These are phyloP conservation scores for Blastobotrys malaysiensis DNA, from an alignment of 1,139 yeast species.

Conservation along the genomic window DNA sequence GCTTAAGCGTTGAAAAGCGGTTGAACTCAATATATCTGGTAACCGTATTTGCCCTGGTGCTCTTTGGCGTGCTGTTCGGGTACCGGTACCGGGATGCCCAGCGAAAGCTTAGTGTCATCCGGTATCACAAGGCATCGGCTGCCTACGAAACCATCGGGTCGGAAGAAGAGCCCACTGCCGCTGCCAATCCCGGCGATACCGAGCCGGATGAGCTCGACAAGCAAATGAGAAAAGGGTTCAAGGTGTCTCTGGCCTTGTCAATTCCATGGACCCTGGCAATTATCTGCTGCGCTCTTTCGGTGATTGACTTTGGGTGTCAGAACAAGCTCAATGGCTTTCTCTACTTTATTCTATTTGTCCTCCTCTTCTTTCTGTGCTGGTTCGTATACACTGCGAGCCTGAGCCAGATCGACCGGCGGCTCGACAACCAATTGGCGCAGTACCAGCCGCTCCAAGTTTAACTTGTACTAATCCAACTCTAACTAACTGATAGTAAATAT, in stretches of 20 bases:
- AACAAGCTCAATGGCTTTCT: constrained; percentile 6
- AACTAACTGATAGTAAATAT: neutral
- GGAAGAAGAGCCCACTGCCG: neutral
- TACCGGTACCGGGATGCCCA: neutral
- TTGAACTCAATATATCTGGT: neutral
- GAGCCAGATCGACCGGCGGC: neutral
- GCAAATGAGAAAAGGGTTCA: neutral
- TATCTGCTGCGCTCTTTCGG: constrained; percentile 3
- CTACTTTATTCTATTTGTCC: constrained; percentile 1
- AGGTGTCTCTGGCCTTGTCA: neutral
- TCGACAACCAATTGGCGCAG: neutral
- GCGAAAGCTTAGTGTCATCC: neutral
- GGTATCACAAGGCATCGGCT: neutral
- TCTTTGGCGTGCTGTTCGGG: neutral
- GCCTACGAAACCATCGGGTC: neutral
- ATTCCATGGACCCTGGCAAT: constrained; percentile 4
- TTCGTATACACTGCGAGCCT: neutral
- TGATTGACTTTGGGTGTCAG: constrained; percentile 5
- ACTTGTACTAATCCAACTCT: neutral
- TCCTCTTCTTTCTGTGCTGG: neutral
- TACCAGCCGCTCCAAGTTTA: neutral
- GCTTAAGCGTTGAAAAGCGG: neutral
- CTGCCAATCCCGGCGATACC: neutral
- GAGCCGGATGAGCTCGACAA: neutral
- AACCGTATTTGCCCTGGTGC: neutral